Evolutionary conservation across 73 alveolate genomes (phyloP), one percentile per base, ranked within the genome.

Genomic region (Tetrahymena borealis): DNA sequence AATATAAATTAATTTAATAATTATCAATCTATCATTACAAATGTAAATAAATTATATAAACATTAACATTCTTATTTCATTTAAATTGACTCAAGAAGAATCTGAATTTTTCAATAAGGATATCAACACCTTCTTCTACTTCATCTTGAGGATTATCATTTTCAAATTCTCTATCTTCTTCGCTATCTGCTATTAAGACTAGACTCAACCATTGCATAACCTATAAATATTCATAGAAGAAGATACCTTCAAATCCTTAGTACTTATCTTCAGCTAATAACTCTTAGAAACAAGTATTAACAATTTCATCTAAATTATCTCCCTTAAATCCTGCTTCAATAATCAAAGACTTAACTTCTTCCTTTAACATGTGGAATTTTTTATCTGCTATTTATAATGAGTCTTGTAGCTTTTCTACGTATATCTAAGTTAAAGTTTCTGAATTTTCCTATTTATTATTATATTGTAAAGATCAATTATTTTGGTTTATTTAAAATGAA

Each of bases 161-260:
- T 41, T 93, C 93, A 11, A 79, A 85, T 32, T 85, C 37, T 38
- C 91, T 28, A 28, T 40, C 43, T 15, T 90, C 79, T 40, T 93
- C 95, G 39, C 91, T 91, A 90, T 93, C 91, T 32, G 90, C 77
- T 32, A 93, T 85, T 10, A 93, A 33, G 8, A 78, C 93, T n/a
- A 93, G 78, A 38, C 93, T 92, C 8, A 93, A 78, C 95, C 95
- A 93, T 93, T 93, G 32, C 95, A 93, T 85, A 38, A 93, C 95
- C 39, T 93, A 20, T 24, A 93, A 39, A 31, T 78, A 93, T 85
- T 93, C 95, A 85, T 93, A 93, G 39, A 79, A 93, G 40, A 93
- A 93, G 12, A 93, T 40, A 15, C 95, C 95, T 36, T 93, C 95
- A 40, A 93, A 93, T 32, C 95, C 95, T 38, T 93, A 38, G 32